Percentiles rank a stretch among this genome's conserved stretches.
Conservation (phyloP, 2,329 filamentous ascomycete genomes). For the Cladophialophora psammophila region DNA sequence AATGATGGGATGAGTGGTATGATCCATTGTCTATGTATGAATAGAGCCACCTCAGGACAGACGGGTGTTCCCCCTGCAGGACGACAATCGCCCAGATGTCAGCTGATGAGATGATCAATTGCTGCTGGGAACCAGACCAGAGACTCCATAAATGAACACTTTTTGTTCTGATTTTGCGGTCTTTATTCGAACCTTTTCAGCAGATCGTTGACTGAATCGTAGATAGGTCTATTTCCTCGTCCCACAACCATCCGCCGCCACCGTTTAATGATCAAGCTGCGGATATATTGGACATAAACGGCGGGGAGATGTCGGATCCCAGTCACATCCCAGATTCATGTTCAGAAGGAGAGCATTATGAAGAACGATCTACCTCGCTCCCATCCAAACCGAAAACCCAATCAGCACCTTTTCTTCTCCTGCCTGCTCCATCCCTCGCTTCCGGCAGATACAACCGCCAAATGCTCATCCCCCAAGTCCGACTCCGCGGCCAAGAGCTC, state of each 20-base stretch:
- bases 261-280: neutral
- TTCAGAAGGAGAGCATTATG: neutral
- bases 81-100: neutral
- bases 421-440: slow-evolving; percentile 37
- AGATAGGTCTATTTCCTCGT: slow-evolving; percentile 20
- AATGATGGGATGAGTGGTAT: slow-evolving; percentile 14
- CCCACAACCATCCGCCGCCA: neutral
- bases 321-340: neutral
- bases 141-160: slow-evolving; percentile 1
- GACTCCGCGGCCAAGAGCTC: slow-evolving; percentile 35
- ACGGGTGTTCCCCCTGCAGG: neutral
- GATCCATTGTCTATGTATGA: slow-evolving; percentile 25
- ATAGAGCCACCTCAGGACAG: slow-evolving; percentile 17
- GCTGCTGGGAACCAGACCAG: slow-evolving; percentile 1
- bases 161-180: neutral
- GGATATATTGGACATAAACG: neutral
- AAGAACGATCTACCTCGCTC: neutral
- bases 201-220: slow-evolving; percentile 28
- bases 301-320: neutral
- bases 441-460: slow-evolving; percentile 40
- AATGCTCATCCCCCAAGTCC: slow-evolving; percentile 38
- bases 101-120: neutral
- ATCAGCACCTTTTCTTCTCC: slow-evolving; percentile 7
- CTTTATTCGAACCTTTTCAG: neutral
- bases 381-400: neutral